Conservation (phyloP, 108 stramenopile species). For the Skeletonema marinoi region DNA sequence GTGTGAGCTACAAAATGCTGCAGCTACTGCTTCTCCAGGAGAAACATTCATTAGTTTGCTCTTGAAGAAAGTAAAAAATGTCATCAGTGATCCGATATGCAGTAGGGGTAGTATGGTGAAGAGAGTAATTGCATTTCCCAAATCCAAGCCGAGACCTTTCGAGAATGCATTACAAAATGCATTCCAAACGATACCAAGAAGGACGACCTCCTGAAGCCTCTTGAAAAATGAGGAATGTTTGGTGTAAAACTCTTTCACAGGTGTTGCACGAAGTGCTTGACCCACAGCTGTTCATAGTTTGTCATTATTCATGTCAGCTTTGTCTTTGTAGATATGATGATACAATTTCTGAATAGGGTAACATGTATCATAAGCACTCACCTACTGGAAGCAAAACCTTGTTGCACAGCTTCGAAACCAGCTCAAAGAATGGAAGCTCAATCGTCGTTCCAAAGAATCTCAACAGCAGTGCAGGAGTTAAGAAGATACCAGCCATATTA, state of each 20-base stretch:
- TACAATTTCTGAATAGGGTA: background rate
- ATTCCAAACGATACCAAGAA: constrained; percentile 92
- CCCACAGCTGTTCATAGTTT: constrained; percentile 56
- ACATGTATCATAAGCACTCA: background rate
- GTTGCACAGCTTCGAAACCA: constrained; percentile 75
- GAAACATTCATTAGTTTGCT: constrained; percentile 43
- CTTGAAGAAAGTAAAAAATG: constrained; percentile 58
- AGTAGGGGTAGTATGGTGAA: constrained; percentile 65
- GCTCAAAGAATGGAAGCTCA: constrained; percentile 73
- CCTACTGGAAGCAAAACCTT: constrained; percentile 85
- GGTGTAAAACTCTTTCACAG: constrained; percentile 58
- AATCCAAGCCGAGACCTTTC: constrained; percentile 68
- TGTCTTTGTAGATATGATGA: background rate
- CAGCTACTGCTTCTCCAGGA: constrained; percentile 70
- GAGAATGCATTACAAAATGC: constrained; percentile 91
- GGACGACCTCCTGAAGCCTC: constrained; percentile 77
- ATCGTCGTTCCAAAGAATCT: constrained; percentile 75
- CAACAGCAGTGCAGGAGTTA: constrained; percentile 86
- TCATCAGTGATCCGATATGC: constrained; percentile 64
- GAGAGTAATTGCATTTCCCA: constrained; percentile 56
- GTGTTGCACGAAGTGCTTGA: constrained; percentile 68
- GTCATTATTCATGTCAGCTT: background rate
- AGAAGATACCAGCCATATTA: constrained; percentile 85
- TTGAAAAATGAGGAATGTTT: constrained; percentile 71
- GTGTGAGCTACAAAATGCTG: constrained; percentile 83